Conservation (phyloP, 495 filamentous ascomycete species). For the Cetradonia linearis region DNA sequence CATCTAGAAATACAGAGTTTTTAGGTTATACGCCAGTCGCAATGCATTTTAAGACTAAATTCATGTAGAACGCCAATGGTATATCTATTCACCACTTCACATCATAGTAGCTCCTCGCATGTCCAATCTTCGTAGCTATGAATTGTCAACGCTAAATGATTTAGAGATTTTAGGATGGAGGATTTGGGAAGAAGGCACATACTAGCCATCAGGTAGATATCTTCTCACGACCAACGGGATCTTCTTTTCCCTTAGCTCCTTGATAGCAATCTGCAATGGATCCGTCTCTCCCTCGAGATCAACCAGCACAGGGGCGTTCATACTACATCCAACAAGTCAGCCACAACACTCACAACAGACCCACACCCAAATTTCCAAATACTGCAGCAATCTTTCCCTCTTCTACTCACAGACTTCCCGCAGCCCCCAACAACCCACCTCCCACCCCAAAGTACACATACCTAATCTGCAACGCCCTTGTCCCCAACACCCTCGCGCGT, state of each 20-base stretch:
- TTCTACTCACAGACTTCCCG: neutral
- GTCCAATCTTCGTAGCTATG: constrained; percentile 97
- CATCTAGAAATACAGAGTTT: neutral
- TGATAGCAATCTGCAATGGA: constrained; percentile 91
- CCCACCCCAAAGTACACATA: constrained; percentile 36
- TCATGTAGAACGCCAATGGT: neutral
- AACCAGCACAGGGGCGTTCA: constrained; percentile 95
- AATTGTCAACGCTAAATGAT: neutral
- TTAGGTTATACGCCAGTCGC: neutral
- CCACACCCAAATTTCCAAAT: neutral
- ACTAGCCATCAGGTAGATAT: constrained; percentile 96
- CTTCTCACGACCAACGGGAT: constrained; percentile 89
- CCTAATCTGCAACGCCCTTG: constrained; percentile 92
- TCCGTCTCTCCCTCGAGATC: constrained; percentile 97
- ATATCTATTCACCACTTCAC: neutral
- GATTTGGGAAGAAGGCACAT: constrained; percentile 32
- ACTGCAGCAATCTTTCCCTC: neutral
- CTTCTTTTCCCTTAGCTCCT: constrained; percentile 96
- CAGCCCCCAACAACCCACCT: constrained; percentile 10
- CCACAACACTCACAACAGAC: neutral
- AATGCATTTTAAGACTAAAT: constrained; percentile 2
- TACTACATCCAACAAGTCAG: constrained; percentile 37
- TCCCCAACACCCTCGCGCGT: constrained; percentile 82
- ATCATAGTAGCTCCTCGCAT: constrained; percentile 78
- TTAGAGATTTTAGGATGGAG: neutral